Base-by-base conservation (phyloP, 129 eudicot species). In the Pittosporum tobira region DNA sequence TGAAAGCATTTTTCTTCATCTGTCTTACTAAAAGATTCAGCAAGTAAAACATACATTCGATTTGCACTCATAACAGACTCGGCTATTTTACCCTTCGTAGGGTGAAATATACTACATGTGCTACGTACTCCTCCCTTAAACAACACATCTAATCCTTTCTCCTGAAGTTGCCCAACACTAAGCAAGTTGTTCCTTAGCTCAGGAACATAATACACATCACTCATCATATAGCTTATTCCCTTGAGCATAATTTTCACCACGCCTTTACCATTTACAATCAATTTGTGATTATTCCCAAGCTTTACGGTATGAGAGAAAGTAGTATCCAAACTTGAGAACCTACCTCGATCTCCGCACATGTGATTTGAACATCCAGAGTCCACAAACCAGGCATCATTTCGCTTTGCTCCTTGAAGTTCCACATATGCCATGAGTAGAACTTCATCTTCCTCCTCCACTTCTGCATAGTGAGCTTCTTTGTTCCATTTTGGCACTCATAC, bases 361-460 rank as follows among this genome's bases (percentile, higher is more conserved):
- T 57, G 62, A 37, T 57, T 57, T 8, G 62, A 57, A 21, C 62
- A 57, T 3, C 62, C 47, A 2, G 46, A 57, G 12, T 57, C 62
- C 20, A 57, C 16, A 16, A 57, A 31, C 62, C 62, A 57, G 38
- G 8, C 38, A 34, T 34, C 23, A 3, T 16, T 42, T 16, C 62
- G n/a, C 28, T 54, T 2, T 5, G 6, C 14, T 48, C 13, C 8
- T 48, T 20, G 3, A 11, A 8, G 13, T 8, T 51, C 15, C 3
- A 0, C 1, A 20, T 15, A 10, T 0, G 57, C 31, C 57, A 51
- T 51, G 28, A 51, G 29, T 7, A 56, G 61, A 5, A 56, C 20
- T 19, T 29, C 61, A 0, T 56, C 61, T n/a, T 56, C 15, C 10
- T 51, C 57, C 12, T 51, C 57, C 1, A 51, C 12, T 13, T 51